Evolutionary conservation across 805 yeast species (phyloP).

Genomic region (Suhomyces xylopsoci): DNA sequence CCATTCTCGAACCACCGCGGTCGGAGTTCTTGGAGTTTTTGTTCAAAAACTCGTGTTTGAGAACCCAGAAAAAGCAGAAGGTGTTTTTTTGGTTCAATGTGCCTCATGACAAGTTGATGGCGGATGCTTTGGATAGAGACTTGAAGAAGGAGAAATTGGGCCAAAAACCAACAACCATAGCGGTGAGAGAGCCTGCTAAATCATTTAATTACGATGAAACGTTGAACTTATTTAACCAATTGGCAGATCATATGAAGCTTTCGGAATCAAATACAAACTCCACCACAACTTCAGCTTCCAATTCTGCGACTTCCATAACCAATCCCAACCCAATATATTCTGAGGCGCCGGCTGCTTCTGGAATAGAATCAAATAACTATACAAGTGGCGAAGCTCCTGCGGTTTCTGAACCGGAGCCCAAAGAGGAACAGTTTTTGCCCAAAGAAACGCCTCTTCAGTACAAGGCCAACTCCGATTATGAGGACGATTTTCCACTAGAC

Average conservation of each 20-base stretch:
- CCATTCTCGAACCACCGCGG: constrained; percentile 82
- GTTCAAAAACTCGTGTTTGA: constrained; percentile 78
- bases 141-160: constrained; percentile 66
- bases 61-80: constrained; percentile 95
- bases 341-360: neutral
- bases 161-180: constrained; percentile 68
- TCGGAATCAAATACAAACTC: constrained; percentile 1
- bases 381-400: neutral
- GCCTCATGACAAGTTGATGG: constrained; percentile 86
- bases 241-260: constrained; percentile 39
- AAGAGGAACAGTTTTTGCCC: constrained; percentile 6
- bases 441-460: constrained; percentile 23
- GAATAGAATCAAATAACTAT: neutral
- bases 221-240: constrained; percentile 52
- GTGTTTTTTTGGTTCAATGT: constrained; percentile 97
- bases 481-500: constrained; percentile 72
- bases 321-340: neutral
- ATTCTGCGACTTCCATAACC: neutral
- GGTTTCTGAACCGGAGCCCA: constrained; percentile 3
- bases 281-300: neutral
- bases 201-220: constrained; percentile 66
- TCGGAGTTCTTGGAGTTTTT: constrained; percentile 81
- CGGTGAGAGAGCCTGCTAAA: constrained; percentile 74
- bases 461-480: constrained; percentile 32
- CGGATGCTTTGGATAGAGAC: constrained; percentile 92